phyloP scores from a whole-genome alignment of 23 red algal genomes.

The Gracilaria gracilis region DNA sequence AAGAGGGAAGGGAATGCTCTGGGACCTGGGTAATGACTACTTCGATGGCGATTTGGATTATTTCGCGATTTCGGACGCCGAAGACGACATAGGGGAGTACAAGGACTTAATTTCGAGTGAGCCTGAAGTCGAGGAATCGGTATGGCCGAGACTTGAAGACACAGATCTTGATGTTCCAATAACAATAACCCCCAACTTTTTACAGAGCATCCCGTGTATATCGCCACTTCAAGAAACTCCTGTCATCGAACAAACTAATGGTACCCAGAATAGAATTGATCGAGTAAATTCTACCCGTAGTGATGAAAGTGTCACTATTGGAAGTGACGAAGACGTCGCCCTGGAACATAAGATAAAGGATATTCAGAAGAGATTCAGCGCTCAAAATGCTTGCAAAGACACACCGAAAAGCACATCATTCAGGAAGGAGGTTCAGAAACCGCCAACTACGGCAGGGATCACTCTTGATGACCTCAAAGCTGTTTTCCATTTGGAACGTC shows the following conservation, averaged over 20 bases:
- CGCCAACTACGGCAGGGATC: slow-evolving; percentile 54
- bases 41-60: neutral
- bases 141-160: neutral
- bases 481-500: slow-evolving; percentile 66
- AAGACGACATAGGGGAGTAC: neutral
- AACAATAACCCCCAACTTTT: neutral
- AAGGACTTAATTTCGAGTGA: neutral
- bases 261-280: neutral
- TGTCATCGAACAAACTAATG: neutral
- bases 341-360: slow-evolving; percentile 23
- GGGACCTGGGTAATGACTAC: neutral
- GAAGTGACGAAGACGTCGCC: slow-evolving; percentile 6
- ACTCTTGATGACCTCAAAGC: slow-evolving; percentile 51
- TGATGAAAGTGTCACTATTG: neutral
- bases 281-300: neutral
- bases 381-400: neutral
- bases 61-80: neutral
- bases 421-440: slow-evolving; percentile 52
- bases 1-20: neutral
- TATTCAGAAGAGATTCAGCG: neutral
- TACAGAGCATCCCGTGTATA: neutral
- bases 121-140: neutral
- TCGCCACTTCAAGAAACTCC: neutral
- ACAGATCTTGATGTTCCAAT: neutral
- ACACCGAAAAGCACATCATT: neutral